Percentiles rank a stretch among this genome's conserved stretches.
phyloP scores from a whole-genome alignment of 2,329 filamentous ascomycete species.

The Arthrobotrys musiformis region DNA sequence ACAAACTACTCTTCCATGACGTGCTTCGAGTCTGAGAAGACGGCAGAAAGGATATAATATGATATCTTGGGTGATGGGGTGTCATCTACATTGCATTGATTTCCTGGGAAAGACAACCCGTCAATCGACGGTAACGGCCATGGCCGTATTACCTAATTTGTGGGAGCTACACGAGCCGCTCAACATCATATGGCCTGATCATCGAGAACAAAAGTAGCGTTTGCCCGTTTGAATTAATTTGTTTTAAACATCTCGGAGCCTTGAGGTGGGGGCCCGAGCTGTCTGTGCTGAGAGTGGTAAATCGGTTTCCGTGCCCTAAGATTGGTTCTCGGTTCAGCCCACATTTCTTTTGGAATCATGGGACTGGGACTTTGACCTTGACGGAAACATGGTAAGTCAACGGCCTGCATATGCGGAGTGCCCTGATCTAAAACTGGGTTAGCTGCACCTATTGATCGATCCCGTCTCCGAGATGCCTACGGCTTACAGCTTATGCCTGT shows the following conservation, averaged over 20 bases:
- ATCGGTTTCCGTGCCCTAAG: background rate
- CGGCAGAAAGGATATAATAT: background rate
- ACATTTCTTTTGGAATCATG: conserved; percentile 1
- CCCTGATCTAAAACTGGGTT: conserved; percentile 19
- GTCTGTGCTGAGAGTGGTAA: background rate
- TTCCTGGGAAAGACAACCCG: too few species aligned
- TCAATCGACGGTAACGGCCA: background rate
- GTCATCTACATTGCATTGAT: background rate
- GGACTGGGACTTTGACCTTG: conserved; percentile 2
- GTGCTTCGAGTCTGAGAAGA: background rate
- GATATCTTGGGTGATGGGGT: background rate
- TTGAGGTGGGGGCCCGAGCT: background rate
- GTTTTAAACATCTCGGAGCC: background rate
- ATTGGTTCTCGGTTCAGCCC: background rate
- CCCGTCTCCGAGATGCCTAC: conserved; percentile 10
- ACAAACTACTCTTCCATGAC: background rate
- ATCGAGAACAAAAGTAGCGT: background rate
- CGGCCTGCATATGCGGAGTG: conserved; percentile 11
- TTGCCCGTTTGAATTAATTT: background rate
- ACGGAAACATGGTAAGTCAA: conserved; percentile 20
- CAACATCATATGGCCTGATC: background rate
- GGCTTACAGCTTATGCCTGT: background rate
- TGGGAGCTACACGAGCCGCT: background rate
- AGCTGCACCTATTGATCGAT: conserved; percentile 7
- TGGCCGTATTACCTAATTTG: background rate